Evolutionary conservation across 345 rosid species (phyloP).

Genomic region (Camelina laxa): DNA sequence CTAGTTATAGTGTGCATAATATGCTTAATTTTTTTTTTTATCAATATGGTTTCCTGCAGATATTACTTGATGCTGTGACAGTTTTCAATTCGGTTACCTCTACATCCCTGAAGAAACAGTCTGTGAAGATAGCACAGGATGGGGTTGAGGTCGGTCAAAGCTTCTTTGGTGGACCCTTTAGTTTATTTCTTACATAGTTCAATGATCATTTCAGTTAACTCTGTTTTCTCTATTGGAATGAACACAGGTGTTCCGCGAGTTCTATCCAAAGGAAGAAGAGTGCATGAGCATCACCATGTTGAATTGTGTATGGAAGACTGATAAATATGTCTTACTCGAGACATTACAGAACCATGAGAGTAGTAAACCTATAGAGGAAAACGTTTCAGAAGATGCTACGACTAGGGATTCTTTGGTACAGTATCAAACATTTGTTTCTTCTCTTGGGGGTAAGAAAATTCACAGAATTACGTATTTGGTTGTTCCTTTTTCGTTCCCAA

Average conservation of each 20-base stretch:
- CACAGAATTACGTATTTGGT: constrained; percentile 5
- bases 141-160: constrained; percentile 70
- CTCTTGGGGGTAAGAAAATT: constrained; percentile 65
- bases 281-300: constrained; percentile 45
- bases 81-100: constrained; percentile 72
- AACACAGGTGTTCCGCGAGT: constrained; percentile 72
- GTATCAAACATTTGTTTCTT: constrained; percentile 57
- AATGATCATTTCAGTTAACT: constrained; percentile 19
- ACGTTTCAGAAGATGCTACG: constrained; percentile 41
- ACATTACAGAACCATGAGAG: constrained; percentile 47
- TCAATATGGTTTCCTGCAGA: constrained; percentile 48
- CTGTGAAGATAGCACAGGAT: constrained; percentile 65
- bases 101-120: constrained; percentile 73
- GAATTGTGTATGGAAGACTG: constrained; percentile 67
- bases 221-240: background rate
- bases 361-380: constrained; percentile 39
- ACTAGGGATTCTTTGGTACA: constrained; percentile 46
- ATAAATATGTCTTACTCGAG: constrained; percentile 69
- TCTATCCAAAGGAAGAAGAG: constrained; percentile 62
- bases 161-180: constrained; percentile 13
- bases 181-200: background rate
- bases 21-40: background rate
- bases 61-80: constrained; percentile 72
- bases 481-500: background rate
- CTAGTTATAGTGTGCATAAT: background rate